Conservation (phyloP, 1,139 yeast genomes). For the Yamadazyma atmosphaerica region DNA sequence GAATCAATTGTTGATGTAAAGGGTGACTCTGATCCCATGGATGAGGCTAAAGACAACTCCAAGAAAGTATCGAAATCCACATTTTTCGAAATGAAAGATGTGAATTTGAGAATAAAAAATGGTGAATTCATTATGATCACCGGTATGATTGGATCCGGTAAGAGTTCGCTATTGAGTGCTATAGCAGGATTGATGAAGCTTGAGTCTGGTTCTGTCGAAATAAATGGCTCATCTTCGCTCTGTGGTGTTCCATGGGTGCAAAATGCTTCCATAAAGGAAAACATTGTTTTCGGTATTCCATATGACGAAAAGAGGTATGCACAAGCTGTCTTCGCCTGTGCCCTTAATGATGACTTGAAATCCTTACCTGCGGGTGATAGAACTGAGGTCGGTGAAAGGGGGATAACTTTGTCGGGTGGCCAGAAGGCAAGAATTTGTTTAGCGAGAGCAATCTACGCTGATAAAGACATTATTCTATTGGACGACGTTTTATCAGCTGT, state of each 20-base stretch:
- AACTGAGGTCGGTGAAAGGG: conserved; percentile 51
- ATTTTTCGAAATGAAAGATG: conserved; percentile 19
- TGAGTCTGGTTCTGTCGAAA: conserved; percentile 36
- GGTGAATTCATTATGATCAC: conserved; percentile 72
- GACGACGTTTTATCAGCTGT: conserved; percentile 53
- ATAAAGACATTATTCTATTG: conserved; percentile 38
- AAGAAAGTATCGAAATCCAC: background rate
- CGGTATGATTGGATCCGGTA: conserved; percentile 74
- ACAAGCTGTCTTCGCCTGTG: conserved; percentile 34
- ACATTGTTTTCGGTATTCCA: conserved; percentile 34
- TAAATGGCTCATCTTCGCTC: conserved; percentile 39
- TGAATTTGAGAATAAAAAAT: conserved; percentile 43
- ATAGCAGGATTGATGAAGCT: conserved; percentile 57
- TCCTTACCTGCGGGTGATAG: conserved; percentile 43
- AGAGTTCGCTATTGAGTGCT: conserved; percentile 55
- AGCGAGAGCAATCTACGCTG: conserved; percentile 47
- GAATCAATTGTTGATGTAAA: no score
- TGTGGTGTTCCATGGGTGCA: conserved; percentile 57
- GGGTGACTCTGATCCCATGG: no score
- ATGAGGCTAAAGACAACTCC: conserved; percentile 9
- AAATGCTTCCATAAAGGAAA: conserved; percentile 42
- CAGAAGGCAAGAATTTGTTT: conserved; percentile 49
- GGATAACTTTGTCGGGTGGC: conserved; percentile 51
- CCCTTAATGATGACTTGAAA: conserved; percentile 37
- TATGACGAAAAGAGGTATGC: conserved; percentile 27